A percentile compares a stretch with the other conserved stretches of the same genome.
Evolutionary conservation across 176 grass and related monocot genomes (phyloP).

Genomic region (Panicum miliaceum): DNA sequence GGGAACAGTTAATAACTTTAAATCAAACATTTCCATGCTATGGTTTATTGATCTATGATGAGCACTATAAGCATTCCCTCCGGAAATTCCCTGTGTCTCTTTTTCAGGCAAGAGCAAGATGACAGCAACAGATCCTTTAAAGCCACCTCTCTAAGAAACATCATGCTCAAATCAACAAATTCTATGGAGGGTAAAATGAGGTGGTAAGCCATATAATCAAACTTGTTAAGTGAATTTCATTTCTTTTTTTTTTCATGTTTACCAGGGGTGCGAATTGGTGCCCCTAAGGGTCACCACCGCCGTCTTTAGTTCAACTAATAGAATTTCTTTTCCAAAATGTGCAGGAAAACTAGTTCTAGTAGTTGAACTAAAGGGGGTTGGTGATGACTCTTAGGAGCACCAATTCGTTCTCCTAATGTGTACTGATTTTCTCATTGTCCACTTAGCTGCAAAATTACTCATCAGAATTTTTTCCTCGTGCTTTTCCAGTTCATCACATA

Average conservation of each 20-base stretch:
- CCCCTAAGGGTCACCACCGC: background rate
- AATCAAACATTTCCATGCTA: background rate
- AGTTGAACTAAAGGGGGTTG: too few relatives aligned
- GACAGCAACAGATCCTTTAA: conserved; percentile 66
- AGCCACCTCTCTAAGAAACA: conserved; percentile 68
- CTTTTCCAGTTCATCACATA: conserved; percentile 74
- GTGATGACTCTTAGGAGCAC: background rate
- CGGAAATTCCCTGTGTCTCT: background rate
- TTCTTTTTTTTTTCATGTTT: conserved; percentile 22
- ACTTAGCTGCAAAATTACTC: conserved; percentile 38
- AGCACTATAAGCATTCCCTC: conserved; percentile 2
- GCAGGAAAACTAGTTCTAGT: too few relatives aligned
- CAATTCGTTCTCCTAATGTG: background rate
- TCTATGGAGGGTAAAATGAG: conserved; percentile 78
- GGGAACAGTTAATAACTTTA: conserved; percentile 24
- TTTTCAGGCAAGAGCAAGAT: conserved; percentile 84
- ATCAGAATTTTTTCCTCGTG: conserved; percentile 15
- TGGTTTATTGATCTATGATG: background rate
- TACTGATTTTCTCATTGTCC: conserved; percentile 21
- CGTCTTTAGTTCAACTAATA: too few relatives aligned
- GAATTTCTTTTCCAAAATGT: too few relatives aligned
- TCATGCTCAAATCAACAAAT: conserved; percentile 79
- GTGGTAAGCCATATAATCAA: conserved; percentile 38
- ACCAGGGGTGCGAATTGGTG: background rate
- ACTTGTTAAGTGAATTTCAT: conserved; percentile 15